These are phyloP conservation scores for Hura crepitans DNA, from an alignment of 441 rosid genomes.

Conservation along the genomic window DNA sequence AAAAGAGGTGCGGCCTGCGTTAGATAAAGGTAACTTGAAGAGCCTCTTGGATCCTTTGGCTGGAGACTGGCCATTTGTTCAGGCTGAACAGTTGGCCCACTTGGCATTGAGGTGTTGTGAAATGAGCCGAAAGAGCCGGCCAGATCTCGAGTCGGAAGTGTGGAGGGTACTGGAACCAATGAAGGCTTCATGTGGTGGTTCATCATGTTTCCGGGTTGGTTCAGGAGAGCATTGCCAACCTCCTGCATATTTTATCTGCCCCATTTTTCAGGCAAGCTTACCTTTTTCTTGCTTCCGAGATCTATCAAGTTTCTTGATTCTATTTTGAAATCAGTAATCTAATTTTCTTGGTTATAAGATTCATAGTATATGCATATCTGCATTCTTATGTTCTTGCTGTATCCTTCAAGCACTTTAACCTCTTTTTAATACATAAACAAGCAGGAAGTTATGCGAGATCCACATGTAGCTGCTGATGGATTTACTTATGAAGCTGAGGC, in stretches of 20 bases:
- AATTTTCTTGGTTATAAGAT: background rate
- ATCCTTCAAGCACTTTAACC: background rate
- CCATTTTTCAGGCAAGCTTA: constrained; percentile 70
- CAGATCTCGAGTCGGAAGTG: constrained; percentile 74
- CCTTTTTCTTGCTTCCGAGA: background rate
- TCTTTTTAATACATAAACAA: constrained; percentile 18
- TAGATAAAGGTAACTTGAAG: constrained; percentile 54
- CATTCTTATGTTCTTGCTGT: background rate
- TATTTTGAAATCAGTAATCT: background rate
- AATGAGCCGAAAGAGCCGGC: constrained; percentile 62
- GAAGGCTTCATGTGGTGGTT: constrained; percentile 85
- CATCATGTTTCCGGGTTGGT: constrained; percentile 49
- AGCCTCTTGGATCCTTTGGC: constrained; percentile 78
- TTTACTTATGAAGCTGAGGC: constrained; percentile 92
- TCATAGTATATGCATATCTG: background rate
- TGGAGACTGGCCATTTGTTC: constrained; percentile 97
- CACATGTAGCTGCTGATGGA: constrained; percentile 90
- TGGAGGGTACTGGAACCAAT: constrained; percentile 93
- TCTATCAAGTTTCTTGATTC: background rate
- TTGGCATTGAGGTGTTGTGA: constrained; percentile 88
- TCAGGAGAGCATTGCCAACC: constrained; percentile 58
- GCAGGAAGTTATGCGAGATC: constrained; percentile 96
- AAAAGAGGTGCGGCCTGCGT: constrained; percentile 68
- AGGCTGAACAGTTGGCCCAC: constrained; percentile 85
- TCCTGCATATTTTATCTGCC: constrained; percentile 83